These are phyloP conservation scores for Cardiosporidium cionae DNA, from an alignment of 169 alveolate genomes.

Conservation along the genomic window DNA sequence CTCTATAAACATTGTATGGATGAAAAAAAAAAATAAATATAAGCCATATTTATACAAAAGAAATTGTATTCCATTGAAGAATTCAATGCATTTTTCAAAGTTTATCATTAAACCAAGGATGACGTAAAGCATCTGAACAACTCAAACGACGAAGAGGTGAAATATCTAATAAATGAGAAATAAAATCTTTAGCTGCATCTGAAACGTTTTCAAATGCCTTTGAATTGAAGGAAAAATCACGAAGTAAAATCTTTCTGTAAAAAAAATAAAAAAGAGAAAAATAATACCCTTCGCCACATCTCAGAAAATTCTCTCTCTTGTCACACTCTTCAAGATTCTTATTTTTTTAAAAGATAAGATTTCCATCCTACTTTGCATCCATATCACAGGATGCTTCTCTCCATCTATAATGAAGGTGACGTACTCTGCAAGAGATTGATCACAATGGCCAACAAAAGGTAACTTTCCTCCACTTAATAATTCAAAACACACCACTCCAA, in stretches of 20 bases:
- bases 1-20: no score
- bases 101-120: no score
- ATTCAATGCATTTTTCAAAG: no score
- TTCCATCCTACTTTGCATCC: no score
- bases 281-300: not conserved
- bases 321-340: not conserved
- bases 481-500: conserved; percentile 4
- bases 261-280: not conserved
- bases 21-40: no score
- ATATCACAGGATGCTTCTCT: not conserved
- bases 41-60: no score
- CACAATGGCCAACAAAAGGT: not conserved
- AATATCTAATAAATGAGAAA: not conserved
- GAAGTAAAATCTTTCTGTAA: not conserved
- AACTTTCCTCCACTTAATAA: conserved; percentile 7
- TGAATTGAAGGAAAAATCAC: not conserved
- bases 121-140: not conserved
- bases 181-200: not conserved
- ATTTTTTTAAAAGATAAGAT: no score
- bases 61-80: no score
- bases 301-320: not conserved
- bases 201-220: not conserved
- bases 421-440: not conserved
- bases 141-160: not conserved
- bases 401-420: not conserved